These are phyloP conservation scores for Hapsidospora chrysogenum DNA, from an alignment of 495 filamentous ascomycete species.

Conservation along the genomic window DNA sequence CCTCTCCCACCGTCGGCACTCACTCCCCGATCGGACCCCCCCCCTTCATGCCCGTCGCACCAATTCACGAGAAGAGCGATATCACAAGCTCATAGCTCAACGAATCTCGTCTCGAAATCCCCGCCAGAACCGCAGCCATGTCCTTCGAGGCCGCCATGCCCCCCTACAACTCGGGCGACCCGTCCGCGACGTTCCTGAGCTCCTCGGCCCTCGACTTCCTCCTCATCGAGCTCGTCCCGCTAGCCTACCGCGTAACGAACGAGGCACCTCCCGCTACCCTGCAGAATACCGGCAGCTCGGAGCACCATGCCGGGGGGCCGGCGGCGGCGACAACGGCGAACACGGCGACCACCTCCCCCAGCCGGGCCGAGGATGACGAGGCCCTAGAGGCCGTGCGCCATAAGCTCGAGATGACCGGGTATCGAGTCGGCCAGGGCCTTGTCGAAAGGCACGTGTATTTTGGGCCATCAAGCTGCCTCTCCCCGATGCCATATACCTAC, in stretches of 20 bases:
- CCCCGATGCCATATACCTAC: too few relatives aligned
- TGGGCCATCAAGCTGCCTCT: neutral
- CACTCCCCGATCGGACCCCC: too few relatives aligned
- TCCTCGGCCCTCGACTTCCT: slow-evolving; percentile 81
- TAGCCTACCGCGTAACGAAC: slow-evolving; percentile 65
- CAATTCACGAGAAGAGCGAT: too few relatives aligned
- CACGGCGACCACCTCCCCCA: neutral
- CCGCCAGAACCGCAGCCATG: slow-evolving; percentile 39
- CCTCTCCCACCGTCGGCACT: too few relatives aligned
- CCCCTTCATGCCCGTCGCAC: too few relatives aligned
- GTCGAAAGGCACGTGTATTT: slow-evolving; percentile 58
- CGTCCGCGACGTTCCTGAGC: slow-evolving; percentile 57
- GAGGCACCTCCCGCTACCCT: slow-evolving; percentile 10
- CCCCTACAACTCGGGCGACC: slow-evolving; percentile 58
- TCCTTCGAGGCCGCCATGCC: slow-evolving; percentile 59
- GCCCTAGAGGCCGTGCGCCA: slow-evolving; percentile 68
- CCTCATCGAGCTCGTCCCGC: slow-evolving; percentile 88
- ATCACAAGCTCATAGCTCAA: too few relatives aligned
- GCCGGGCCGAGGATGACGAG: slow-evolving; percentile 48
- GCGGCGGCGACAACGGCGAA: slow-evolving; percentile 6
- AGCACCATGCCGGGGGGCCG: neutral
- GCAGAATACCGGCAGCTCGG: neutral
- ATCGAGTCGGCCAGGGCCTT: slow-evolving; percentile 82
- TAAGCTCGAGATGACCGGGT: slow-evolving; percentile 71
- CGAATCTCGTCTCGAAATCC: too few relatives aligned